A percentile compares a stretch with the other conserved stretches of the same genome.
These are phyloP conservation scores for Trametes gibbosa DNA, from an alignment of 768 basidiomycete species.

Conservation along the genomic window DNA sequence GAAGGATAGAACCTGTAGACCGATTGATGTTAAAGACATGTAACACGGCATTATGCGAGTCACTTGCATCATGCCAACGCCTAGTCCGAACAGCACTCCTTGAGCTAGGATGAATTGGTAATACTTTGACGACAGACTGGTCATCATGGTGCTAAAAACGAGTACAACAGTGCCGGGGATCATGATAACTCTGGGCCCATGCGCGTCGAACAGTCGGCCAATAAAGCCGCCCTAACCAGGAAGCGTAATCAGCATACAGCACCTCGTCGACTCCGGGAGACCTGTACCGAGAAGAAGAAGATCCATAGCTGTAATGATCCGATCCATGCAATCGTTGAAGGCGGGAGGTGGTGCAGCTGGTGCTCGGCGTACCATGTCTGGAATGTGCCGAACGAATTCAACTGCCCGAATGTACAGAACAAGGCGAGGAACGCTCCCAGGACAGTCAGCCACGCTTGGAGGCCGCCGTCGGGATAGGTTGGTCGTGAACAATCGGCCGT, in stretches of 20 bases:
- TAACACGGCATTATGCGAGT: background rate
- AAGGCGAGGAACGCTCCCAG: conserved; percentile 63
- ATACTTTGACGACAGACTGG: conserved; percentile 53
- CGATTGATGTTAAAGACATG: background rate
- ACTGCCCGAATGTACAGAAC: conserved; percentile 69
- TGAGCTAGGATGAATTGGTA: conserved; percentile 62
- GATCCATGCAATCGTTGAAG: conserved; percentile 66
- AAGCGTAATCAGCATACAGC: background rate
- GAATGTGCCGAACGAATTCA: conserved; percentile 71
- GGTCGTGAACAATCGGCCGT: too few species aligned
- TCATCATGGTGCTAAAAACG: conserved; percentile 51
- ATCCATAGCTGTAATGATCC: conserved; percentile 67
- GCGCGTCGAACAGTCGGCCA: conserved; percentile 57
- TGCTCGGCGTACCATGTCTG: conserved; percentile 65
- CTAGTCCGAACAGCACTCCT: conserved; percentile 61
- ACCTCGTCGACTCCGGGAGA: background rate
- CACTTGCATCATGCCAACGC: conserved; percentile 59
- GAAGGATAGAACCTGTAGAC: conserved; percentile 62
- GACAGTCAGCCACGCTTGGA: conserved; percentile 47
- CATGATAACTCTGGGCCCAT: conserved; percentile 56
- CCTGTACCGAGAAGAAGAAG: conserved; percentile 65
- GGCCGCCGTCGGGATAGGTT: conserved; percentile 29
- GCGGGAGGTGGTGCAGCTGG: conserved; percentile 49
- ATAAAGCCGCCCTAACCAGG: conserved; percentile 52
- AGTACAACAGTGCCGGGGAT: conserved; percentile 47